Base-by-base conservation (phyloP, 2,329 filamentous ascomycete genomes). In the Curvularia verruculosa region DNA sequence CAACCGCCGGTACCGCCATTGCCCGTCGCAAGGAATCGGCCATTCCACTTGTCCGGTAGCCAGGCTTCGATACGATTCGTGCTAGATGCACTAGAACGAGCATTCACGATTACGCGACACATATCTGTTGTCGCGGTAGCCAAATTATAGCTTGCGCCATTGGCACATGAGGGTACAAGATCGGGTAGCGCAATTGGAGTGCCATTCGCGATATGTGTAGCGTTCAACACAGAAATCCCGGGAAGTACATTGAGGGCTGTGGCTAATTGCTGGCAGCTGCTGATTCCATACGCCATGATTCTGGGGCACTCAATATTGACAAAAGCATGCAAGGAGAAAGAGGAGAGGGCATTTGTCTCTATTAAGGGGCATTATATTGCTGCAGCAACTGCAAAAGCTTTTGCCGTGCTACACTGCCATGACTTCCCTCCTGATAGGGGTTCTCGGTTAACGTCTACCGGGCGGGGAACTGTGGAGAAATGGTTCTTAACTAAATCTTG, bases 1-100 rank as follows among this genome's bases (percentile, higher is more conserved):
- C 76, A 78, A 7, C 75, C 76, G 29, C 55, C 58, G 3, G 75
- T 45, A 9, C 77, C 77, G 23, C 75, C 75, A 60, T 78, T 78
- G 5, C 75, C 75, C 1, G 66, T 71, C 12, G 63, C 65, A 29
- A 77, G 56, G 57, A 77, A 76, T 10, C 76, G 65, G 2, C 75
- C 75, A 44, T 71, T 50, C 74, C 75, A 77, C 41, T 71, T 69
- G 6, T 65, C 63, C 4, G 75, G 75, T 36, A 78, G 63, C 75
- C 76, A 78, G 15, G 72, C 70, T 60, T 77, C 76, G 43, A 77
- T 60, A 5, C 64, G 69, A 44, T 74, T 71, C 15, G 70, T 72
- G 31, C 67, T 72, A 29, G 65, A 62, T 15, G 52, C 13, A 26
- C 46, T 51, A 2, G 56, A 52, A 28, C 5, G 56, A 18, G 52